Evolutionary conservation across 108 stramenopile species (phyloP).

Genomic region (Cyclotella cryptica): DNA sequence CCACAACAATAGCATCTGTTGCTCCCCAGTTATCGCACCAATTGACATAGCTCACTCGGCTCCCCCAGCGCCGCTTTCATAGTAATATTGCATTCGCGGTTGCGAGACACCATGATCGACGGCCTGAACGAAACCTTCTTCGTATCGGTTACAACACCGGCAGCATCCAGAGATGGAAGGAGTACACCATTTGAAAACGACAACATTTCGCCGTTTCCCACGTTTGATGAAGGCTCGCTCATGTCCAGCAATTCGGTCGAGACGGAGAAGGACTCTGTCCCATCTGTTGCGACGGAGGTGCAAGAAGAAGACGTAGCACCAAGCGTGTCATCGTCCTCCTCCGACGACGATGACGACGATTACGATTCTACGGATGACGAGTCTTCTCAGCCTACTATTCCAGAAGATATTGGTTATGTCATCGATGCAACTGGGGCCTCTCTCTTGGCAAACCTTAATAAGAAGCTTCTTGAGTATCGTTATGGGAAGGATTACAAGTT

Average conservation of each 20-base stretch:
- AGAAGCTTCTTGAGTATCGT: conserved; percentile 12
- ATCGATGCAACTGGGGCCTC: conserved; percentile 14
- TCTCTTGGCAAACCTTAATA: conserved; percentile 11
- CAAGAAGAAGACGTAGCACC: neutral
- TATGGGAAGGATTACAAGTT: conserved; percentile 13
- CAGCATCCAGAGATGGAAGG: neutral
- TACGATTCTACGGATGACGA: neutral
- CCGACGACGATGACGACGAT: neutral
- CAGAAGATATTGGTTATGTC: conserved; percentile 5
- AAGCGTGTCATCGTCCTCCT: neutral
- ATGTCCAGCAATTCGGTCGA: conserved; percentile 3
- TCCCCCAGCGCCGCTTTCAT: no score
- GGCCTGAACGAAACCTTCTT: neutral
- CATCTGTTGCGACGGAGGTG: neutral
- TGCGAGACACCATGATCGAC: neutral
- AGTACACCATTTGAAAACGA: neutral
- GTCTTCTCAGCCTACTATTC: neutral
- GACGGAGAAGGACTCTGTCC: neutral
- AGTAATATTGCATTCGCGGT: no score
- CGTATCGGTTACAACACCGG: neutral
- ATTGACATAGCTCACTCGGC: no score
- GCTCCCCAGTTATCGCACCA: no score
- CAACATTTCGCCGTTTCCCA: conserved; percentile 12
- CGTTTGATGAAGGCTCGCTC: conserved; percentile 1
- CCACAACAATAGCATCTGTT: no score